Conservation (phyloP, 2,329 filamentous ascomycete genomes). For the Fusarium acutatum region DNA sequence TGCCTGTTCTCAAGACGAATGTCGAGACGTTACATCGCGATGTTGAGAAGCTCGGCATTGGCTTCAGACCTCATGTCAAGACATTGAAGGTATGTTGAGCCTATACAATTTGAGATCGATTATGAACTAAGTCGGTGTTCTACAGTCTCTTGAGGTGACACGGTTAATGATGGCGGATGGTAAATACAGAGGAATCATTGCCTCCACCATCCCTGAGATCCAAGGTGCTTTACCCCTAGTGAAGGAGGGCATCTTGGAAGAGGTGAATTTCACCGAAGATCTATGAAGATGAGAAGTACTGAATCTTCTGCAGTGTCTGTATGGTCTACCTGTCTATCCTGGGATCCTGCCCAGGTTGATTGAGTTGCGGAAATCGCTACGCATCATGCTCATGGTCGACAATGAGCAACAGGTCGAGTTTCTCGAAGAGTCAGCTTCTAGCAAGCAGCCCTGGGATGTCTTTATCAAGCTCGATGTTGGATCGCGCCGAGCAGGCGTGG, state of each 20-base stretch:
- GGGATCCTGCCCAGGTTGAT: slow-evolving; percentile 44
- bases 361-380: slow-evolving; percentile 41
- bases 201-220: slow-evolving; percentile 53
- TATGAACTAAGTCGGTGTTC: background rate
- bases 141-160: slow-evolving; percentile 48
- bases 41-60: slow-evolving; percentile 49
- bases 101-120: rapidly evolving
- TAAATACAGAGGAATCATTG: slow-evolving; percentile 49
- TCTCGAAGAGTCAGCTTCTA: slow-evolving; percentile 37
- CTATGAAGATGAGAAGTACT: background rate
- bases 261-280: slow-evolving; percentile 39
- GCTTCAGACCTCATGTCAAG: slow-evolving; percentile 55
- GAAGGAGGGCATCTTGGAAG: slow-evolving; percentile 50
- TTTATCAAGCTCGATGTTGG: slow-evolving; percentile 52
- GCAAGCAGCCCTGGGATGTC: slow-evolving; percentile 43
- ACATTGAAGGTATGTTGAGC: slow-evolving; percentile 49
- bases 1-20: slow-evolving; percentile 50
- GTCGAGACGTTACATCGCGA: slow-evolving; percentile 48
- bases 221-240: slow-evolving; percentile 50
- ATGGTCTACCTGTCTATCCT: slow-evolving; percentile 52
- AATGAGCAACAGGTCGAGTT: slow-evolving; percentile 46
- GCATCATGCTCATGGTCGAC: slow-evolving; percentile 50
- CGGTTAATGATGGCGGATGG: slow-evolving; percentile 52
- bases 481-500: slow-evolving; percentile 47
- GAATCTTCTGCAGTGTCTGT: slow-evolving; percentile 43